A percentile compares a stretch with the other conserved stretches of the same genome.
Conservation (phyloP, 1,284 basidiomycete genomes). For the Serendipita sp. region DNA sequence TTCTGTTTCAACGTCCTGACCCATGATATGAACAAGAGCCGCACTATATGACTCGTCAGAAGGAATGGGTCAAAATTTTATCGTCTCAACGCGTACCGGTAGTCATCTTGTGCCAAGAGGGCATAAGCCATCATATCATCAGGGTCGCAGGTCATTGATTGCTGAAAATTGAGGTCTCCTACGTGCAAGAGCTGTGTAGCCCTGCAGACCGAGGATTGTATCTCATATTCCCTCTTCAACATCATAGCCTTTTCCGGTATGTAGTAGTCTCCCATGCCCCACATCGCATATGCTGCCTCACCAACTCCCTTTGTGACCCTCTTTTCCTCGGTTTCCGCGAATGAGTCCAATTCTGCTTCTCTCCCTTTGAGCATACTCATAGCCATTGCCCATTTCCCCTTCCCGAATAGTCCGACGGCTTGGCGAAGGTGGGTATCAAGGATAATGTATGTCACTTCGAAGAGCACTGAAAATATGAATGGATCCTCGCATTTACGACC, state of each 20-base stretch:
- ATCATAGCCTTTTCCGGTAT: neutral
- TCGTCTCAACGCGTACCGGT: neutral
- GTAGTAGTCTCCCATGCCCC: neutral
- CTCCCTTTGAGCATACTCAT: neutral
- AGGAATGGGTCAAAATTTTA: neutral
- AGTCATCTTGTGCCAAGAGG: neutral
- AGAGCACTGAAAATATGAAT: neutral
- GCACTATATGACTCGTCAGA: neutral
- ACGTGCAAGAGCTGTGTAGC: neutral
- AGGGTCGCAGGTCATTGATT: neutral
- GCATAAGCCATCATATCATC: neutral
- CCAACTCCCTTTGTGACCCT: neutral
- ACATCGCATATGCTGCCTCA: neutral
- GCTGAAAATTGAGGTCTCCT: neutral
- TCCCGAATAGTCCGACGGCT: neutral
- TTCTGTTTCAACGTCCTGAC: neutral
- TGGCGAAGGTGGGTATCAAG: neutral
- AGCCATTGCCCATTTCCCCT: neutral
- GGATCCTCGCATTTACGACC: neutral
- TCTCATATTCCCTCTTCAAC: neutral
- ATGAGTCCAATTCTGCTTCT: neutral
- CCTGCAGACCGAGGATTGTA: neutral
- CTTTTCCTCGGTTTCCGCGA: neutral
- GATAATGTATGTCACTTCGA: neutral
- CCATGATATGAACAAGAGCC: neutral